Evolutionary conservation across 169 alveolate species (phyloP), one percentile per base, ranked within the genome.

Genomic region (Cryptosporidium meleagridis): DNA sequence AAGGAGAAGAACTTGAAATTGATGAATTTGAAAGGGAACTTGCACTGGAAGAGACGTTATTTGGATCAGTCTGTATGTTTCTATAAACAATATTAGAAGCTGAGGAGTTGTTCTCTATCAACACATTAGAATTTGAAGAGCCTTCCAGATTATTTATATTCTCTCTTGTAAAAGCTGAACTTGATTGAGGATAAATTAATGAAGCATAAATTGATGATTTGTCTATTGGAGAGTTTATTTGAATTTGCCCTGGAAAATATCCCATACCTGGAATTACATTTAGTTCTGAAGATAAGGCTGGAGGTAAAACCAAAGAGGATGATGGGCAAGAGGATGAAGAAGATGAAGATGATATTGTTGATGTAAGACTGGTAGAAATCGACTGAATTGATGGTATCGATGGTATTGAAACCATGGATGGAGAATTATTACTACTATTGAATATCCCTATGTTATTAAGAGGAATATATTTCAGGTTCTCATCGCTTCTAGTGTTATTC

Each of bases 61-160:
- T 55, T 26, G 35, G 9, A 10, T 55, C 67, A 23, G 37, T 26
- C 12, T 55, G 67, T 12, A 55, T 53, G 53, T 73, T 73, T 73
- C 86, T 73, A 10, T 73, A 73, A 21, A 73, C 86, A 35, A 73
- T 73, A 44, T 55, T 73, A n/a, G 86, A 73, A 21, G 3, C 12
- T 23, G 33, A 12, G 26, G 33, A 12, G 44, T 70, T 70, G 6
- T 10, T 41, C 2, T 70, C 65, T 8, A 10, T 1, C 2, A 21
- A 29, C 12, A 7, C 1, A 31, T 14, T 31, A 51, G 29, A 16
- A 3, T 14, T 31, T 8, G 37, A 55, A 3, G 29, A 26, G 18
- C 21, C 16, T 26, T 41, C 41, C 39, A 4, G 12, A 26, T 26
- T 51, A 7, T 16, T 70, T 16, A 3, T 70, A 10, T 23, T 14